Evolutionary conservation across 805 yeast genomes (phyloP), one percentile per base, ranked within the genome.

Genomic region (Myxozyma vanderwaltii): DNA sequence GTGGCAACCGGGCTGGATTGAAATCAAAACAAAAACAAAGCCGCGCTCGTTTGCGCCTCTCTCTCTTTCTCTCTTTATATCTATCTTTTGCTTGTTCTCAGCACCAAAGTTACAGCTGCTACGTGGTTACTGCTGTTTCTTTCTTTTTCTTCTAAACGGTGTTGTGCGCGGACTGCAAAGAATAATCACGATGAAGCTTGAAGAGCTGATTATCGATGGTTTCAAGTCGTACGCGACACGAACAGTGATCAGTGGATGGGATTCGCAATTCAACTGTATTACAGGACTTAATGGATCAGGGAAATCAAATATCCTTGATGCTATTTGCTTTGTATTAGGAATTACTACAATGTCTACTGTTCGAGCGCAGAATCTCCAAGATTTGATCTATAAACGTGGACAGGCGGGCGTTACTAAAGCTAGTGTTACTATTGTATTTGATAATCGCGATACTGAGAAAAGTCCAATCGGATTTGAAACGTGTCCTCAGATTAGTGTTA

Each of bases 401-500:
- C 99, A 94, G 72, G 98, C 99, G 0, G 98, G 98, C 65, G 92
- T 92, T 13, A 91, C 97, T 1, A 91, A 90, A 71, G 99, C 99
- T 1, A 86, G 94, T 69, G 99, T 94, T 1, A 91, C 98, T 0
- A 90, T 94, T 54, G 96, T 94, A 1, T 95, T 94, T 71, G 96
- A 92, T 73, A 95, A 94, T 69, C 69, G 81, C 12, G 97, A 92
- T 66, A 79, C 81, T 56, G 71, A 81, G 1, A 85, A 82, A 63
- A 84, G 92, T 0, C 99, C 99, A 0, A 86, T 90, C 54, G 97
- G 96, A 1, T 91, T 89, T 69, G 91, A 87, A 65, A 83, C 84
- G 46, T 79, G 85, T 51, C 76, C 85, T 13, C 86, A 88, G 69
- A 89, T 94, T 61, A 87, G 94, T 57, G 95, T 94, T 4, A 91